These are phyloP conservation scores for Spergularia azorica DNA, from an alignment of 179 eudicot species.

Conservation along the genomic window DNA sequence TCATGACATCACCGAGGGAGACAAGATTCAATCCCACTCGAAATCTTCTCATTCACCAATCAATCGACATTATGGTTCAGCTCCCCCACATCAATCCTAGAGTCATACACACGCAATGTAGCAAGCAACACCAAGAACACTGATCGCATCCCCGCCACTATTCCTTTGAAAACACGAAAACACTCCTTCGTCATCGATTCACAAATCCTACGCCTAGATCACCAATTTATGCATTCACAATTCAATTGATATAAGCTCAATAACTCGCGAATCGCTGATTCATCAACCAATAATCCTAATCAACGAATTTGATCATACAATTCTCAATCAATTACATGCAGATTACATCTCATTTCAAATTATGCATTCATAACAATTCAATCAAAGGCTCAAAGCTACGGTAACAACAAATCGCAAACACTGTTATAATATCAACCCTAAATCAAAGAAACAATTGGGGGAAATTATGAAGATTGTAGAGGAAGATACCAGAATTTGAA, in stretches of 20 bases:
- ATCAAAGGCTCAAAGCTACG: too few species aligned
- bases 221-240: too few species aligned
- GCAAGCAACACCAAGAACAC: too few species aligned
- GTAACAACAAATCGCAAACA: background rate
- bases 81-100: background rate
- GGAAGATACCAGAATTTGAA: slow-evolving; percentile 70
- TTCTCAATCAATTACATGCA: background rate
- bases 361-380: background rate
- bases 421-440: background rate
- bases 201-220: background rate
- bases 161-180: too few species aligned
- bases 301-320: background rate
- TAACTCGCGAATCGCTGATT: background rate
- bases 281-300: background rate
- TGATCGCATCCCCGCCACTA: too few species aligned
- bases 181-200: too few species aligned
- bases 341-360: background rate
- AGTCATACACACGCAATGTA: background rate
- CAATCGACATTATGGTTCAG: background rate
- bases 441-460: background rate
- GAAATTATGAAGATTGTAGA: background rate
- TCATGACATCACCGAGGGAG: too few species aligned
- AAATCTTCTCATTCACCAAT: background rate
- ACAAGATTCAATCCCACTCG: too few species aligned
- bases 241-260: too few species aligned